Evolutionary conservation across 257 asterid species (phyloP).

Genomic region (Cynanchum wilfordii): DNA sequence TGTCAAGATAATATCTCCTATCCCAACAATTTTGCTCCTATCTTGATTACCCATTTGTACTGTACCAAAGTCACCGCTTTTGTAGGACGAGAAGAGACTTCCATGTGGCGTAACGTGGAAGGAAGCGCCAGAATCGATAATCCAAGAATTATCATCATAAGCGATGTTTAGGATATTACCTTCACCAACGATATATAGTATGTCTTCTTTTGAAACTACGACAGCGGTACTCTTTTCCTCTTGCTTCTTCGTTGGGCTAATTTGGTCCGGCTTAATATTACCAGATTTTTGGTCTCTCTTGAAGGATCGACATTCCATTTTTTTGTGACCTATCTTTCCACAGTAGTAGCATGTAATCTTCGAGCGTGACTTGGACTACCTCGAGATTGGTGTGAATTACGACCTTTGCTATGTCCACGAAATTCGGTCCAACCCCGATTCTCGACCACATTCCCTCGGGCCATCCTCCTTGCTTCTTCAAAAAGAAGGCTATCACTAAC

Average conservation of each 20-base stretch:
- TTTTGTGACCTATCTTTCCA: constrained; percentile 10
- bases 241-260: neutral
- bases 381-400: neutral
- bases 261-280: neutral
- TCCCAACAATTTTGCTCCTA: neutral
- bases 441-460: neutral
- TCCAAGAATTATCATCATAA: constrained; percentile 4
- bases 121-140: constrained; percentile 12
- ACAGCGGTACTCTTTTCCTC: constrained; percentile 7
- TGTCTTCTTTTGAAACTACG: neutral
- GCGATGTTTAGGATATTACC: neutral
- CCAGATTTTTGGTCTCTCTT: constrained; percentile 6
- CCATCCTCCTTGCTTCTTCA: constrained; percentile 6
- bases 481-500: constrained; percentile 9
- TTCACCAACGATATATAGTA: neutral
- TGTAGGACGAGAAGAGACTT: neutral
- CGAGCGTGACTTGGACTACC: neutral
- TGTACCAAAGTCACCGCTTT: neutral
- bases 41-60: neutral
- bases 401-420: neutral
- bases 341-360: neutral
- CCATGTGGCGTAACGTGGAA: neutral
- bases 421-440: neutral
- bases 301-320: neutral
- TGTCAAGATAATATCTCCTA: neutral